Conservation (phyloP, 169 alveolate species). For the Eimeria sp. region DNA sequence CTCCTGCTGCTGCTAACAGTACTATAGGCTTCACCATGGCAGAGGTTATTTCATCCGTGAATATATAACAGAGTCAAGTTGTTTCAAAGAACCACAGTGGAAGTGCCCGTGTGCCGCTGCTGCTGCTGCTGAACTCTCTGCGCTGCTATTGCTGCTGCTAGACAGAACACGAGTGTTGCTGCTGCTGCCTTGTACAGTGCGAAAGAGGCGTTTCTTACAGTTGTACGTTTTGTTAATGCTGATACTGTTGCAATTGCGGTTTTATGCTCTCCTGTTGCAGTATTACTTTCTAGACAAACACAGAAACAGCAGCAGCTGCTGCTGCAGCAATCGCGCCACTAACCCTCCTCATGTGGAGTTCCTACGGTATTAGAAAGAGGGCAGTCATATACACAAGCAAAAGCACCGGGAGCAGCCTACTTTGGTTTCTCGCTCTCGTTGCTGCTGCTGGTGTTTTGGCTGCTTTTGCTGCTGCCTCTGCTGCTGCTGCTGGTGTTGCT, state of each 20-base stretch:
- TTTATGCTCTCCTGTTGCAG: background rate
- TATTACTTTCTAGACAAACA: background rate
- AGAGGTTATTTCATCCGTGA: background rate
- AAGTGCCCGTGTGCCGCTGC: background rate
- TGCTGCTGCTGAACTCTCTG: conserved; percentile 5
- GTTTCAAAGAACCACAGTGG: background rate
- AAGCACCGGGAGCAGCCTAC: background rate
- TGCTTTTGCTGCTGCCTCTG: too few species aligned
- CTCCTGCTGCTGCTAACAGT: background rate
- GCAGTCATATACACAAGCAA: background rate
- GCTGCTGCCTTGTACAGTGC: background rate
- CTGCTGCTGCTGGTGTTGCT: too few species aligned
- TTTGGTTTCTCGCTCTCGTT: background rate
- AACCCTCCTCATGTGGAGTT: background rate
- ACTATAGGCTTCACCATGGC: background rate
- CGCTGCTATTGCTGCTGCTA: background rate
- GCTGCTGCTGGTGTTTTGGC: background rate
- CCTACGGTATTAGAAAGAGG: background rate
- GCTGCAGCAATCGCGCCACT: background rate
- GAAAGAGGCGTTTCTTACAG: background rate
- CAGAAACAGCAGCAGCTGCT: conserved; percentile 14
- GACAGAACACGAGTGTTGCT: background rate
- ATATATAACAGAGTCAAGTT: background rate
- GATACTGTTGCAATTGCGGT: background rate
- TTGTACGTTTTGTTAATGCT: background rate